Evolutionary conservation across 2,329 filamentous ascomycete genomes (phyloP).

Genomic region (Immersiporthe knoxdaviesiana): DNA sequence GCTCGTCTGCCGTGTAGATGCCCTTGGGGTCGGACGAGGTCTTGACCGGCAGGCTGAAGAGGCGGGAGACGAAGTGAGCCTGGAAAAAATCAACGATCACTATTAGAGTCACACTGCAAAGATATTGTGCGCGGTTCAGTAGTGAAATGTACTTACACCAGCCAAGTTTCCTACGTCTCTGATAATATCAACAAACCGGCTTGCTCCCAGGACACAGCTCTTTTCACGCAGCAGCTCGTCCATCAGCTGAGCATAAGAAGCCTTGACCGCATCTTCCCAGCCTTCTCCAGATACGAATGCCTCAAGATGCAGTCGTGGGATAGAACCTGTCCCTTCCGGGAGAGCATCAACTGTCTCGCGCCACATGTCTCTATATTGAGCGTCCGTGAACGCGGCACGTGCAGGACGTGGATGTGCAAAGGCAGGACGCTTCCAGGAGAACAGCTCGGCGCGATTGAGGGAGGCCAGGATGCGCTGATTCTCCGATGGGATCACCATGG

Average conservation of each 20-base stretch:
- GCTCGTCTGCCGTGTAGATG: conserved; percentile 56
- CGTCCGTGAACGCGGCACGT: conserved; percentile 61
- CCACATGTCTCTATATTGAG: conserved; percentile 69
- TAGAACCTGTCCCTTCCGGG: conserved; percentile 47
- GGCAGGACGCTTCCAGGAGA: conserved; percentile 68
- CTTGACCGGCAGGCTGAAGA: conserved; percentile 70
- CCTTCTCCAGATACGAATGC: conserved; percentile 46
- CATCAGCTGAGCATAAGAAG: conserved; percentile 68
- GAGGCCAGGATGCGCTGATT: conserved; percentile 72
- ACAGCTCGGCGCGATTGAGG: conserved; percentile 68
- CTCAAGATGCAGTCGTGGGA: background rate
- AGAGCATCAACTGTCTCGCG: conserved; percentile 65
- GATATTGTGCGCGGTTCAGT: background rate
- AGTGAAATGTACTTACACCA: conserved; percentile 13
- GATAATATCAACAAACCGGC: conserved; percentile 71
- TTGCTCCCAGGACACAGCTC: conserved; percentile 62
- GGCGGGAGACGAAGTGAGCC: conserved; percentile 64
- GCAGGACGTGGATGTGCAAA: conserved; percentile 57
- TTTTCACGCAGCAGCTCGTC: conserved; percentile 66
- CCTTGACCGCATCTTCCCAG: conserved; percentile 65
- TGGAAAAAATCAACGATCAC: conserved; percentile 40
- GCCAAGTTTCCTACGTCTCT: conserved; percentile 71
- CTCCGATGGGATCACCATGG: conserved; percentile 70
- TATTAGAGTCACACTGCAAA: background rate
- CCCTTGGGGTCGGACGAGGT: conserved; percentile 63